Conservation (phyloP, 192 early-diverging fungal species). For the Chytriomyces hyalinus region DNA sequence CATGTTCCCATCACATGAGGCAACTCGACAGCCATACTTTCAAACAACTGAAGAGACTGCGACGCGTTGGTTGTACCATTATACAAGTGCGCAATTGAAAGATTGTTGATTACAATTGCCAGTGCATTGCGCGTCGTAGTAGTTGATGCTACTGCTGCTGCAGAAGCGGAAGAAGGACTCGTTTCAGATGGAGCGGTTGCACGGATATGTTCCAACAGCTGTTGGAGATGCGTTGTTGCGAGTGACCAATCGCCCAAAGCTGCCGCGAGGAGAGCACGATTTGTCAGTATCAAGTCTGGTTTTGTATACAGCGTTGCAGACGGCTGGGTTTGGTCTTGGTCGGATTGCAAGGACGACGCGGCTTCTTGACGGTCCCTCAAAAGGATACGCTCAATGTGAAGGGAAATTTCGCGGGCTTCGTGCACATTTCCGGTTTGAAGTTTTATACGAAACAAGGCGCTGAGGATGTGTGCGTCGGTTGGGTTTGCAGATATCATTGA, state of each 20-base stretch:
- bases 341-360: background rate
- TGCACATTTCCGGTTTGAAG: constrained; percentile 47
- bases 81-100: constrained; percentile 52
- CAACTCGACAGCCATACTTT: constrained; percentile 41
- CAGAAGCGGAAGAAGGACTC: background rate
- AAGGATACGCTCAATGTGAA: background rate
- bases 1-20: constrained; percentile 34
- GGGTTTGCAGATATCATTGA: constrained; percentile 2
- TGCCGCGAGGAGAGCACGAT: constrained; percentile 40
- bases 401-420: constrained; percentile 20
- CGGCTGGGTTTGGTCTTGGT: background rate
- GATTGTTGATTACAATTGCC: constrained; percentile 48
- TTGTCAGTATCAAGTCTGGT: constrained; percentile 33
- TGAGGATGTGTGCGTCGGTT: constrained; percentile 30
- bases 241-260: constrained; percentile 30
- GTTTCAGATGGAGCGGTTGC: constrained; percentile 1
- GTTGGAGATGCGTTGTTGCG: constrained; percentile 34
- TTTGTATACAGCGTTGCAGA: constrained; percentile 5
- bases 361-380: background rate
- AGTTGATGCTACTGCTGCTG: background rate
- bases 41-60: constrained; percentile 47
- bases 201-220: constrained; percentile 39
- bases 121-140: background rate
- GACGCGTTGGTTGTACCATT: constrained; percentile 42
- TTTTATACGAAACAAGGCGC: constrained; percentile 42